Evolutionary conservation across 805 yeast genomes (phyloP).

Genomic region (Metschnikowia sp.): DNA sequence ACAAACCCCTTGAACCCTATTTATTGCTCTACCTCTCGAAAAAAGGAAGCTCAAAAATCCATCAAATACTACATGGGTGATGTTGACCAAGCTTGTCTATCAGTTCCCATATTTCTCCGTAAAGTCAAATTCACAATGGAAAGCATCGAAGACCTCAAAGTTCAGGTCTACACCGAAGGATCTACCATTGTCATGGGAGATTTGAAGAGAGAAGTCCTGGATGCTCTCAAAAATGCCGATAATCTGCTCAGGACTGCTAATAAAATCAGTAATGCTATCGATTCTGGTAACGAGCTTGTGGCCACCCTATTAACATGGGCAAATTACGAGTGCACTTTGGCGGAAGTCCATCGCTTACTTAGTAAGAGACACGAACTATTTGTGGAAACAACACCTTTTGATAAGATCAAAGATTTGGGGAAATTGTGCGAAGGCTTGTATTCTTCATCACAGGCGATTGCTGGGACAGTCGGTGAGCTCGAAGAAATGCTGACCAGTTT

Average conservation of each 20-base stretch:
- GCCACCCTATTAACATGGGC: conserved; percentile 3
- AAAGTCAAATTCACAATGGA: conserved; percentile 1
- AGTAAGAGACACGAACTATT: conserved; percentile 1
- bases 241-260: background rate
- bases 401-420: background rate
- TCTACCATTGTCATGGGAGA: background rate
- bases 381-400: conserved; percentile 1
- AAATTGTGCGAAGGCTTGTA: background rate
- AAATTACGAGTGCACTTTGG: conserved; percentile 4
- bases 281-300: conserved; percentile 3
- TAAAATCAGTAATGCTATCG: background rate
- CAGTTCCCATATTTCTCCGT: conserved; percentile 1
- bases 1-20: conserved; percentile 3
- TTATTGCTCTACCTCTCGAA: conserved; percentile 1
- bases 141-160: conserved; percentile 3
- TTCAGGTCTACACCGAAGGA: conserved; percentile 3
- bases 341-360: background rate
- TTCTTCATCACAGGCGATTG: background rate
- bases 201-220: conserved; percentile 1
- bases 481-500: conserved; percentile 1
- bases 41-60: conserved; percentile 1
- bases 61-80: conserved; percentile 2
- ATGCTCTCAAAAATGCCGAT: background rate
- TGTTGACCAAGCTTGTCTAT: conserved; percentile 3
- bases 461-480: conserved; percentile 2